A percentile compares a stretch with the other conserved stretches of the same genome.
phyloP scores from a whole-genome alignment of 2,329 filamentous ascomycete species.

The Onygenales sp. region DNA sequence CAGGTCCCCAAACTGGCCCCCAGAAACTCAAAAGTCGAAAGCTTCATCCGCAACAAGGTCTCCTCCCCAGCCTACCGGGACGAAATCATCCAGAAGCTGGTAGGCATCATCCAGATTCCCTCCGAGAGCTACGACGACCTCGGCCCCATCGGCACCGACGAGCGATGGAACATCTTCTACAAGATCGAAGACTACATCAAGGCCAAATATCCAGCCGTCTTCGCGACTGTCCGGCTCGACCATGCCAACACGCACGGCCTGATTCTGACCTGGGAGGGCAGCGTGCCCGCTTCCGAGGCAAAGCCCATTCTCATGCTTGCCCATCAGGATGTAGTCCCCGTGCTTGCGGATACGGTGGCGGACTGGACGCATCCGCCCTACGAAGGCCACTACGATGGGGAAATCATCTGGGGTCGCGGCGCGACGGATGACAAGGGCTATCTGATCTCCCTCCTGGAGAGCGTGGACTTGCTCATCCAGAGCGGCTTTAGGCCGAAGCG shows the following conservation, averaged over 20 bases:
- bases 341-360: slow-evolving; percentile 38
- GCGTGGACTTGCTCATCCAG: slow-evolving; percentile 46
- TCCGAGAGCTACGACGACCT: slow-evolving; percentile 47
- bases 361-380: slow-evolving; percentile 54
- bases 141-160: slow-evolving; percentile 44
- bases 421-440: slow-evolving; percentile 53
- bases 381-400: slow-evolving; percentile 48
- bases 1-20: slow-evolving; percentile 13
- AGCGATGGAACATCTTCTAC: slow-evolving; percentile 49
- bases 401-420: slow-evolving; percentile 53
- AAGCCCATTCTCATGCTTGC: slow-evolving; percentile 53
- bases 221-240: slow-evolving; percentile 39
- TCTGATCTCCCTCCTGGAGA: slow-evolving; percentile 48
- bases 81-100: slow-evolving; percentile 11
- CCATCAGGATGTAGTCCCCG: slow-evolving; percentile 57
- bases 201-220: slow-evolving; percentile 40
- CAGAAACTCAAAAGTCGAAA: slow-evolving; percentile 10
- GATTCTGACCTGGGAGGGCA: slow-evolving; percentile 49
- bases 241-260: slow-evolving; percentile 52
- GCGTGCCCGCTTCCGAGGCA: slow-evolving; percentile 24
- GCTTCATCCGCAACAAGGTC: slow-evolving; percentile 10
- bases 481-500: slow-evolving; percentile 45
- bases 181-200: slow-evolving; percentile 41
- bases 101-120: slow-evolving; percentile 37
- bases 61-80: slow-evolving; percentile 7